Conservation (phyloP, 441 rosid genomes). For the Erysimum cheiri region DNA sequence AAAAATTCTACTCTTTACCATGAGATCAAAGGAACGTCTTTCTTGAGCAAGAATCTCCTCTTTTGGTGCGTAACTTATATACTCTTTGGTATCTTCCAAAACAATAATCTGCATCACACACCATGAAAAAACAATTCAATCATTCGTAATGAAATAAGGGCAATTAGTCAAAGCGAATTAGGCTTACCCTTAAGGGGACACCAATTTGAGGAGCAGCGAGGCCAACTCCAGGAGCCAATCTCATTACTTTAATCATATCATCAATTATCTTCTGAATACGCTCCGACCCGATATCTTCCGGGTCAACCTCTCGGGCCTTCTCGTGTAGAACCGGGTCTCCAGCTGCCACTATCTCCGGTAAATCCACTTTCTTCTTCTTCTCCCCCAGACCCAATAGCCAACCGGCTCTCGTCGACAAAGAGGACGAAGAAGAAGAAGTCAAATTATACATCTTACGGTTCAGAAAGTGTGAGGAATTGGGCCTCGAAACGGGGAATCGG, state of each 20-base stretch:
- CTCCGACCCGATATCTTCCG: conserved; percentile 74
- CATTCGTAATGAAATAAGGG: background rate
- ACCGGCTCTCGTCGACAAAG: conserved; percentile 69
- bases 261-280: conserved; percentile 83
- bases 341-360: conserved; percentile 75
- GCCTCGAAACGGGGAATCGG: conserved; percentile 31
- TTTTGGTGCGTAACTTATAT: conserved; percentile 77
- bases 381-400: conserved; percentile 85
- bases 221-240: conserved; percentile 92
- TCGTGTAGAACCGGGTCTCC: conserved; percentile 96
- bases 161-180: background rate
- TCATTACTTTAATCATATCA: conserved; percentile 76
- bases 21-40: conserved; percentile 78
- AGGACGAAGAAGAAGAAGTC: conserved; percentile 48
- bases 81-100: conserved; percentile 89
- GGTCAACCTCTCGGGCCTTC: conserved; percentile 77
- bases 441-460: conserved; percentile 17
- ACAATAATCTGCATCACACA: conserved; percentile 68
- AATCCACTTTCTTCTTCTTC: conserved; percentile 59
- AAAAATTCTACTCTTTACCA: conserved; percentile 50
- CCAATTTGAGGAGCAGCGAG: conserved; percentile 98
- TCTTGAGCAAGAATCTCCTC: conserved; percentile 75
- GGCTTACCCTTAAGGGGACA: conserved; percentile 64
- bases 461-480: conserved; percentile 9
- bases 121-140: conserved; percentile 11